phyloP scores from a whole-genome alignment of 2,329 filamentous ascomycete genomes.

The Phialemonium atrogriseum region DNA sequence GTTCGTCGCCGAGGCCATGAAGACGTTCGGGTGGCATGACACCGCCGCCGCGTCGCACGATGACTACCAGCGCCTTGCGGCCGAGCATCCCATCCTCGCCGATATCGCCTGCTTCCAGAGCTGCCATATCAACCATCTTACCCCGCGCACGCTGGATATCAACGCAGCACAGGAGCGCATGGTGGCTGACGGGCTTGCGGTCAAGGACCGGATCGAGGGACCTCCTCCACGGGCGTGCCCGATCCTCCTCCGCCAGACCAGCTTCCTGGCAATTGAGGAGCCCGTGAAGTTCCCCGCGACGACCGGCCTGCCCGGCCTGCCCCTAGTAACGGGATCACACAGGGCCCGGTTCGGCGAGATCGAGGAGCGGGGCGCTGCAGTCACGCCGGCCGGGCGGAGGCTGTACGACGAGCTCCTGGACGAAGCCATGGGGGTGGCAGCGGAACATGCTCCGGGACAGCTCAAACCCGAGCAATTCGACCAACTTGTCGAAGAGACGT shows the following conservation, averaged over 20 bases:
- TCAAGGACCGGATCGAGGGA: constrained; percentile 42
- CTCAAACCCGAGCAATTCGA: too few relatives aligned
- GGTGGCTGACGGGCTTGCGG: constrained; percentile 28
- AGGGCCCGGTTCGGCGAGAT: constrained; percentile 44
- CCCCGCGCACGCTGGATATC: constrained; percentile 42
- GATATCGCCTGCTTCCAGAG: constrained; percentile 34
- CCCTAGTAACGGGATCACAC: constrained; percentile 31
- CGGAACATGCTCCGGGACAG: too few relatives aligned
- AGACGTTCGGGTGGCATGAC: constrained; percentile 39
- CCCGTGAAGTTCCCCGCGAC: constrained; percentile 28
- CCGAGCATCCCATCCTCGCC: constrained; percentile 37
- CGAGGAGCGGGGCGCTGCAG: constrained; percentile 41
- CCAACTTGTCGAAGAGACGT: constrained; percentile 17
- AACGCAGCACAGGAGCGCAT: constrained; percentile 33
- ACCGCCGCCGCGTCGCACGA: constrained; percentile 28
- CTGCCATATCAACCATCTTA: constrained; percentile 46
- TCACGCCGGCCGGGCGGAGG: constrained; percentile 34
- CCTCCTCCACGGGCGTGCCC: constrained; percentile 34
- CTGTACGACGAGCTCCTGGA: constrained; percentile 37
- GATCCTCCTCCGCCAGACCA: constrained; percentile 44
- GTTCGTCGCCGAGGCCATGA: constrained; percentile 33
- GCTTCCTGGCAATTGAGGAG: constrained; percentile 43
- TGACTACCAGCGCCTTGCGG: constrained; percentile 31
- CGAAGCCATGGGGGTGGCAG: constrained; percentile 19
- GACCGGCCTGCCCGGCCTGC: not conserved